These are phyloP conservation scores for Ophiobolus disseminans DNA, from an alignment of 2,329 filamentous ascomycete species.

Conservation along the genomic window DNA sequence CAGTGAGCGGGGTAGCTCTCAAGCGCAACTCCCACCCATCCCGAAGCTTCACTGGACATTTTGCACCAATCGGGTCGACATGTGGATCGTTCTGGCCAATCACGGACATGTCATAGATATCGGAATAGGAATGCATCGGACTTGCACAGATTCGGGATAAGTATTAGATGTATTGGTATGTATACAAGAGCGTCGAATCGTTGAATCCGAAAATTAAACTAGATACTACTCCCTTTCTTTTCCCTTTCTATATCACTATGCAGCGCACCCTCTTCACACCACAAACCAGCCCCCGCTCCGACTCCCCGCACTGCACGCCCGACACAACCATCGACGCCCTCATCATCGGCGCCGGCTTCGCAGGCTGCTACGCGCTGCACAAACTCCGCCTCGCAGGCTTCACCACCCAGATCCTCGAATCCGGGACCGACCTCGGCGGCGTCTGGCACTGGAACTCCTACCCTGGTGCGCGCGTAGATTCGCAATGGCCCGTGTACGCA, in stretches of 20 bases:
- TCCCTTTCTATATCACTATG: background rate
- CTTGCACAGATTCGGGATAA: too few species aligned
- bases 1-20: background rate
- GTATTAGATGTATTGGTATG: too few species aligned
- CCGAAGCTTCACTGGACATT: background rate
- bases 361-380: constrained; percentile 44
- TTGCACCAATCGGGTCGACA: background rate
- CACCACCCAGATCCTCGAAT: constrained; percentile 34
- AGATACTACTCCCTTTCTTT: background rate
- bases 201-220: background rate
- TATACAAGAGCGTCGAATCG: too few species aligned
- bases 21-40: background rate
- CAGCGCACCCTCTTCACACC: constrained; percentile 1
- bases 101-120: background rate
- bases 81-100: background rate
- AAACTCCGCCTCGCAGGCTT: constrained; percentile 36
- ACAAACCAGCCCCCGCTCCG: background rate
- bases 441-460: constrained; percentile 42
- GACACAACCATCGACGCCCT: background rate
- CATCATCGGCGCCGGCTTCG: constrained; percentile 41
- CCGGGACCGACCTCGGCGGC: constrained; percentile 44
- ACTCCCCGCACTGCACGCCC: background rate
- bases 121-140: background rate
- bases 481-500: constrained; percentile 51
- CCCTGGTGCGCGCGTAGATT: constrained; percentile 52